Percentiles rank a stretch among this genome's conserved stretches.
Evolutionary conservation across 2,329 filamentous ascomycete genomes (phyloP).

Genomic region (Cladosporium sp.): DNA sequence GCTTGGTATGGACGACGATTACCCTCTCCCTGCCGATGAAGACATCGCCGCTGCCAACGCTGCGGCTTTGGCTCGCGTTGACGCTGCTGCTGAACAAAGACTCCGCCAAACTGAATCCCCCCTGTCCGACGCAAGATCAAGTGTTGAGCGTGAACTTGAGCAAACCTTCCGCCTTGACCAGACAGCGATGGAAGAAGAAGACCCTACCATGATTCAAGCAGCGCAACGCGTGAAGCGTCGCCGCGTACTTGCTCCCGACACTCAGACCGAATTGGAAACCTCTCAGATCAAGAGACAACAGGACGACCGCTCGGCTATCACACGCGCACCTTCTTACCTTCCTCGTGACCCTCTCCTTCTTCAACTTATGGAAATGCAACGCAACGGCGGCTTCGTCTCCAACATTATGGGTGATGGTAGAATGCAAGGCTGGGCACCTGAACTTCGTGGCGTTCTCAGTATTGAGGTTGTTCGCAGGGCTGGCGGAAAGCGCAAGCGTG

Average conservation of each 20-base stretch:
- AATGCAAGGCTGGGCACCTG: conserved; percentile 74
- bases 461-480: conserved; percentile 72
- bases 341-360: conserved; percentile 82
- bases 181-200: conserved; percentile 37
- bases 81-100: conserved; percentile 31
- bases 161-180: conserved; percentile 47
- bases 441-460: conserved; percentile 87
- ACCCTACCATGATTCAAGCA: conserved; percentile 55
- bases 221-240: conserved; percentile 63
- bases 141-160: conserved; percentile 59
- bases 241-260: conserved; percentile 77
- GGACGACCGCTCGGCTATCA: conserved; percentile 76
- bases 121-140: conserved; percentile 49
- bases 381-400: conserved; percentile 81
- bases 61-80: conserved; percentile 39
- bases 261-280: conserved; percentile 70
- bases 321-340: conserved; percentile 76
- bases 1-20: conserved; percentile 28
- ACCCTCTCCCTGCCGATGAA: conserved; percentile 38
- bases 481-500: conserved; percentile 81
- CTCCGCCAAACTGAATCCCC: conserved; percentile 48
- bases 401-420: conserved; percentile 79
- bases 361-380: conserved; percentile 86
- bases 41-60: conserved; percentile 38
- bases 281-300: conserved; percentile 81